phyloP scores from a whole-genome alignment of 2,329 filamentous ascomycete genomes.

The Sphaerulina vaccinii region DNA sequence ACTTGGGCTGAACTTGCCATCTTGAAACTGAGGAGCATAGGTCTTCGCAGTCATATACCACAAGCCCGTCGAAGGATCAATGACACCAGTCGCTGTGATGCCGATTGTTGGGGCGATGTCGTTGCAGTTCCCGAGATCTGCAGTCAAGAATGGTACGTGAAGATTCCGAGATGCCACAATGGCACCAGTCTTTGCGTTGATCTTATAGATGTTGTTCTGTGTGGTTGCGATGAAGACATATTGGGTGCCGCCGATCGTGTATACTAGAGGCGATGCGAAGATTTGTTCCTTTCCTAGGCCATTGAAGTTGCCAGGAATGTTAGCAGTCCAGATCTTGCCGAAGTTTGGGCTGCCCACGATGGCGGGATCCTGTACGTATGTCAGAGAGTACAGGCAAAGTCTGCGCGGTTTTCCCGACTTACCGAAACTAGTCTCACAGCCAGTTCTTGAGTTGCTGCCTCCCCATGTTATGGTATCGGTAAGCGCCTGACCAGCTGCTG shows the following conservation, averaged over 20 bases:
- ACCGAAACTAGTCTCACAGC: constrained; percentile 15
- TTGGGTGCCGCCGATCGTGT: constrained; percentile 11
- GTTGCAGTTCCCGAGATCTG: constrained; percentile 7
- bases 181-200: constrained; percentile 14
- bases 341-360: constrained; percentile 7
- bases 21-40: constrained; percentile 12
- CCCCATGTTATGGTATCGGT: constrained; percentile 17
- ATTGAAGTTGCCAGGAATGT: constrained; percentile 11
- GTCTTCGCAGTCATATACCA: constrained; percentile 17
- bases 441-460: constrained; percentile 10
- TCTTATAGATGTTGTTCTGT: constrained; percentile 17
- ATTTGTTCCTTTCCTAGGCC: constrained; percentile 11
- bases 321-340: constrained; percentile 12
- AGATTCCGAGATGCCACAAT: constrained; percentile 8
- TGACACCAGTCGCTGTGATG: constrained; percentile 14
- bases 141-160: constrained; percentile 11
- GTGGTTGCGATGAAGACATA: constrained; percentile 16
- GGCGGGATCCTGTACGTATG: background rate
- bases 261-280: constrained; percentile 12
- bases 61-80: constrained; percentile 11
- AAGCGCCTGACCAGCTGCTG: background rate
- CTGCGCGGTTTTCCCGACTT: background rate
- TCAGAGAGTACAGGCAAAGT: background rate
- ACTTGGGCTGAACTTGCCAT: constrained; percentile 4
- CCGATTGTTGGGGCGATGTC: constrained; percentile 11